Evolutionary conservation across 331 rosid species (phyloP), one percentile per base, ranked within the genome.

Genomic region (Acacia concinna): DNA sequence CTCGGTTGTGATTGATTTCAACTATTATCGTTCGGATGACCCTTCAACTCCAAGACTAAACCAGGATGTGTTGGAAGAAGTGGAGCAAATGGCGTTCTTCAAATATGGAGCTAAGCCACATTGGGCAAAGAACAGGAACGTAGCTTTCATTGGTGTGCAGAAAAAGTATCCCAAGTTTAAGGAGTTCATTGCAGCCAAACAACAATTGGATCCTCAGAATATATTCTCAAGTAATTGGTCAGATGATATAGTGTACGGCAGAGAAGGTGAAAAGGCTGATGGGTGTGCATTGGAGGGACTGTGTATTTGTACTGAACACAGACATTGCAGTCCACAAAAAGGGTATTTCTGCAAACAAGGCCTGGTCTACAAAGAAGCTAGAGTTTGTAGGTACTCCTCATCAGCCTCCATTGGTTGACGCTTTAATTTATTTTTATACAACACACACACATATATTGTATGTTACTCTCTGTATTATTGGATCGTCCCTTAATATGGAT

Each of bases 241-340:
- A 1, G 90, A 93, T 41, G 88, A 85, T 68, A n/a, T 91, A 20
- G 32, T 88, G 30, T 46, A 84, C 80, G 88, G 94, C 78, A 70
- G 72, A 78, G 82, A 80, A 49, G 85, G 46, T 1, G 87, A 14
- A 23, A 88, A 81, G 14, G 11, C 17, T 47, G 89, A 89, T 71
- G 98, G 90, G 52, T 93, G 98, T 86, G 97, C 91, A 30, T 73
- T 91, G 75, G 97, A 93, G 71, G 98, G 97, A 75, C 82, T 65
- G 0, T 91, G 95, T 65, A 56, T 90, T 4, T 93, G 97, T 71
- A 74, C 86, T 0, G 85, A 89, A 68, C 89, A 93, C 35, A 78
- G 83, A 32, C 90, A 90, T 80, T 91, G 97, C 51, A 88, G 93
- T 73, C 93, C 97, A 0, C 89, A 59, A 15, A 84, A 84, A 46